phyloP scores from a whole-genome alignment of 2,329 filamentous ascomycete species.

The Metarhizium album region DNA sequence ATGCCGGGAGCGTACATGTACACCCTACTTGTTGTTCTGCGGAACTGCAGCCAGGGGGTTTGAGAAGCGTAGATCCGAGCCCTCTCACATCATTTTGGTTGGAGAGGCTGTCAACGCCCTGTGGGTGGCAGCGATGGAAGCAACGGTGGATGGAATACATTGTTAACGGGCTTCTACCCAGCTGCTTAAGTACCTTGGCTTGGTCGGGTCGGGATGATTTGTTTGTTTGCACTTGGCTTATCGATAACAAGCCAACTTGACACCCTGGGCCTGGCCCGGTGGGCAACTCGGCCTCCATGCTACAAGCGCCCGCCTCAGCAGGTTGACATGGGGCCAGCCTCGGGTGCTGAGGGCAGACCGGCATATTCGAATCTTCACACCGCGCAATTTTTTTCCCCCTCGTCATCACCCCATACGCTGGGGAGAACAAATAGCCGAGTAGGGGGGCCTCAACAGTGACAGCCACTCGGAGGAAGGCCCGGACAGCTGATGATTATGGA shows the following conservation, averaged over 20 bases:
- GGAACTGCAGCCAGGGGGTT: background rate
- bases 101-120: no score
- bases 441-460: background rate
- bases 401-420: background rate
- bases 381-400: background rate
- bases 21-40: background rate
- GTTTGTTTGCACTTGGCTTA: background rate
- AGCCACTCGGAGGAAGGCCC: background rate
- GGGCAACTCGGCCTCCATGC: no score
- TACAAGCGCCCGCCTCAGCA: no score
- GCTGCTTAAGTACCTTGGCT: no score
- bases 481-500: slow-evolving; percentile 24
- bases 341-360: background rate
- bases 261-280: background rate
- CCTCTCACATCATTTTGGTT: no score
- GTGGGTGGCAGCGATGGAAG: no score
- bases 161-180: no score
- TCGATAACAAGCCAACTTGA: background rate
- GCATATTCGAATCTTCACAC: background rate
- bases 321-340: background rate
- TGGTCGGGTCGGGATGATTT: background rate
- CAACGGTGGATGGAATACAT: background rate
- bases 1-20: background rate
- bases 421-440: background rate
- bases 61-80: no score